These are phyloP conservation scores for Triticum dicoccoides DNA, from an alignment of 176 grass and related monocot species.

Conservation along the genomic window DNA sequence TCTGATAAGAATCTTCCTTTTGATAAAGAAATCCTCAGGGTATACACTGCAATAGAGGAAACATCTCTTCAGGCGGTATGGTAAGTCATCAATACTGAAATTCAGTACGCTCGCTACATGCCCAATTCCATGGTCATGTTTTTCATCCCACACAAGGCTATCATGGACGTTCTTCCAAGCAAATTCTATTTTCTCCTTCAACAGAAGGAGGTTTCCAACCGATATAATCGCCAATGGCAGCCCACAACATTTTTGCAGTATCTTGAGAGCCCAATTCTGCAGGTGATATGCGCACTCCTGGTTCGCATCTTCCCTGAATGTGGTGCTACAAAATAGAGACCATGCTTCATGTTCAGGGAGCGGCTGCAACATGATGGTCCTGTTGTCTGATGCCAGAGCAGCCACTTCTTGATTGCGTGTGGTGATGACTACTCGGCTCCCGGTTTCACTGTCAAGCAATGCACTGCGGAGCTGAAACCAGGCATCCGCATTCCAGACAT, in stretches of 20 bases:
- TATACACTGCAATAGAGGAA: constrained; percentile 42
- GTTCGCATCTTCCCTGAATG: neutral
- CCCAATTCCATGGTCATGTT: neutral
- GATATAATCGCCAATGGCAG: constrained; percentile 47
- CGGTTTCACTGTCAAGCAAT: neutral
- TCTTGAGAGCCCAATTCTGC: constrained; percentile 1
- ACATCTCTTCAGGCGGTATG: constrained; percentile 32
- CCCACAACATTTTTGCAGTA: constrained; percentile 35
- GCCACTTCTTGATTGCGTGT: constrained; percentile 32
- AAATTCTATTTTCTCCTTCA: neutral
- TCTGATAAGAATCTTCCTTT: constrained; percentile 37
- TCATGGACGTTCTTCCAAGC: constrained; percentile 37
- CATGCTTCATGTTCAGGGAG: constrained; percentile 18
- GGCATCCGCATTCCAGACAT: constrained; percentile 28
- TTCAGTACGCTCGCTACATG: constrained; percentile 24
- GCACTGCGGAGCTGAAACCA: constrained; percentile 10
- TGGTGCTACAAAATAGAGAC: constrained; percentile 20
- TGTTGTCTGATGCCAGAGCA: neutral
- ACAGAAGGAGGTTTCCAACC: constrained; percentile 21
- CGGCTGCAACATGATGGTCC: neutral
- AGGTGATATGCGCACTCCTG: neutral
- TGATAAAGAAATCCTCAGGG: constrained; percentile 27
- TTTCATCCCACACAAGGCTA: constrained; percentile 23
- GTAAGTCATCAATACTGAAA: constrained; percentile 40
- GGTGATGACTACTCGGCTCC: constrained; percentile 38